Conservation (phyloP, 768 basidiomycete species). For the Auriscalpium orientale region DNA sequence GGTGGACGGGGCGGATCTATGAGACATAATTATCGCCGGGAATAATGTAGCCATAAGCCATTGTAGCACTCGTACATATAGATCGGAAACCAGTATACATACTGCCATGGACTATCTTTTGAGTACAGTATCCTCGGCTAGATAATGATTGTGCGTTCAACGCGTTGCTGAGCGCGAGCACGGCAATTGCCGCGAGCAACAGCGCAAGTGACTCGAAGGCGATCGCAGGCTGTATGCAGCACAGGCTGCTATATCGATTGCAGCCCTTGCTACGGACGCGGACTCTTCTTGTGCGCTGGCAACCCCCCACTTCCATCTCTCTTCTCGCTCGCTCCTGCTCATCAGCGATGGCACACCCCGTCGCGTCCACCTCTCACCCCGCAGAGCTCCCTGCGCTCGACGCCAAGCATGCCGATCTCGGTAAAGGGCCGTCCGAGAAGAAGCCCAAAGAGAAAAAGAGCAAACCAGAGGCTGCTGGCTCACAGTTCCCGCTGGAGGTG, state of each 20-base stretch:
- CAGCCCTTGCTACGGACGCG: conserved; percentile 10
- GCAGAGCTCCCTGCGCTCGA: conserved; percentile 36
- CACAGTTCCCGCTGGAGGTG: conserved; percentile 62
- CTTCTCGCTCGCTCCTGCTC: conserved; percentile 10
- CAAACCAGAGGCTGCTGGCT: conserved; percentile 25
- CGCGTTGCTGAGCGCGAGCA: too few relatives aligned
- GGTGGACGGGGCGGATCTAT: conserved; percentile 39
- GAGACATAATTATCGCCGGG: background rate
- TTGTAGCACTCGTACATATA: too few relatives aligned
- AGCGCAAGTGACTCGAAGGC: conserved; percentile 3
- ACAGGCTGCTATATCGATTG: conserved; percentile 26
- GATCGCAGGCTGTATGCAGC: conserved; percentile 22
- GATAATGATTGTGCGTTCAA: too few relatives aligned
- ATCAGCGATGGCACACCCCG: conserved; percentile 42
- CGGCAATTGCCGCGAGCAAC: too few relatives aligned
- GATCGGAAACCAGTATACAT: too few relatives aligned
- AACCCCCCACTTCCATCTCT: conserved; percentile 8
- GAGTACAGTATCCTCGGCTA: too few relatives aligned
- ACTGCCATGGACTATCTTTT: too few relatives aligned
- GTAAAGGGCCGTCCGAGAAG: conserved; percentile 19
- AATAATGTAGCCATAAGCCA: too few relatives aligned
- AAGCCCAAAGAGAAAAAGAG: conserved; percentile 39
- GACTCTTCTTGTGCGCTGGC: too few relatives aligned
- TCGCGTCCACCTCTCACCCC: conserved; percentile 48
- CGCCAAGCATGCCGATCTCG: conserved; percentile 1